Percentiles rank a stretch among this genome's conserved stretches.
phyloP scores from a whole-genome alignment of 768 basidiomycete species.

The Serendipita sp. region DNA sequence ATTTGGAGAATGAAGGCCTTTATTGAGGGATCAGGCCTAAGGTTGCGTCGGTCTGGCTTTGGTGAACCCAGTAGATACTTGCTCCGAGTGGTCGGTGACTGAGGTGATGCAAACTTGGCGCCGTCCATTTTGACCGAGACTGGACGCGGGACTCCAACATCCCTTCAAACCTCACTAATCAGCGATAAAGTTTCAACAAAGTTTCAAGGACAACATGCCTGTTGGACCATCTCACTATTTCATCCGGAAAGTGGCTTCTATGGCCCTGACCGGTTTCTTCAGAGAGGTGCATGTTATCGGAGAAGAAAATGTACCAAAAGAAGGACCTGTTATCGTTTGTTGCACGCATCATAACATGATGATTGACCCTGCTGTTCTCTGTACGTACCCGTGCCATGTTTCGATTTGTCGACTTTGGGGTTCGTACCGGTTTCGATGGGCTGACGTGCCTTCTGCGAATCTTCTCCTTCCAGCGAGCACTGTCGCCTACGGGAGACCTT shows the following conservation, averaged over 20 bases:
- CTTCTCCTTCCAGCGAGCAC: constrained; percentile 39
- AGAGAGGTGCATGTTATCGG: constrained; percentile 74
- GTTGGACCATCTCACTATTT: constrained; percentile 43
- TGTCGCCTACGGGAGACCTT: constrained; percentile 63
- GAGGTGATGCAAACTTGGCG: no score
- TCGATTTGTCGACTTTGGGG: background rate
- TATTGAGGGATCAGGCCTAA: no score
- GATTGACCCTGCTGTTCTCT: constrained; percentile 69
- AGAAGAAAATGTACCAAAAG: constrained; percentile 68
- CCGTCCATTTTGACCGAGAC: no score
- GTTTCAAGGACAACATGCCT: constrained; percentile 2
- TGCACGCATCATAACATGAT: constrained; percentile 94
- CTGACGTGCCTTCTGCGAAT: constrained; percentile 12
- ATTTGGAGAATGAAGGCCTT: no score
- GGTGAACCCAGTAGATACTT: no score
- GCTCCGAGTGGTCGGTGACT: no score
- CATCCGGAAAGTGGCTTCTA: constrained; percentile 51
- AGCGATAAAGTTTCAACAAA: no score
- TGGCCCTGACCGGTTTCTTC: constrained; percentile 77
- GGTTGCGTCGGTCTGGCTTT: no score
- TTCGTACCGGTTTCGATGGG: constrained; percentile 10
- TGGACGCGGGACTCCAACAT: no score
- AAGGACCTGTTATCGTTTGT: constrained; percentile 82
- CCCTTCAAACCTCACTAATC: no score
- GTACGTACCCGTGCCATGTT: constrained; percentile 27